These are phyloP conservation scores for Vinca minor DNA, from an alignment of 257 asterid genomes.

Conservation along the genomic window DNA sequence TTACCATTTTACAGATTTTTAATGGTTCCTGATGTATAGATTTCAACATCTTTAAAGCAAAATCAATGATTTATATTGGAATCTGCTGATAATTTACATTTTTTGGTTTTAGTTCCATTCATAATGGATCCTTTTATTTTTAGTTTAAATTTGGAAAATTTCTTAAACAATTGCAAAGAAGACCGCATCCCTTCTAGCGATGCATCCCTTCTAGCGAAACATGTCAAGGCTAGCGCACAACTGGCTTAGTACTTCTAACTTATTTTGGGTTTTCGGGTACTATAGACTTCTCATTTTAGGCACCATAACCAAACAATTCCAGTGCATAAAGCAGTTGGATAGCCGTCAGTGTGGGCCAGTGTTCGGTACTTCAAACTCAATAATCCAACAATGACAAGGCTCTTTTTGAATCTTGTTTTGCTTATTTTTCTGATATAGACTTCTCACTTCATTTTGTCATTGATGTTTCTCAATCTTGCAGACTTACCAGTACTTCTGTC, in stretches of 20 bases:
- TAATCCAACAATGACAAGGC: background rate
- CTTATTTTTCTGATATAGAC: background rate
- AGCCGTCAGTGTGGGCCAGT: too few species aligned
- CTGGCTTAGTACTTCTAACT: too few species aligned
- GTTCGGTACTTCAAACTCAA: too few species aligned
- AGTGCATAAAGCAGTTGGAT: too few species aligned
- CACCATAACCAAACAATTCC: too few species aligned
- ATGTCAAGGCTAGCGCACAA: too few species aligned
- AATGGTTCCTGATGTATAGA: conserved; percentile 15
- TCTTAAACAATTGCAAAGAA: too few species aligned
- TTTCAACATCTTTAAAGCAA: conserved; percentile 7
- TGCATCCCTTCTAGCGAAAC: too few species aligned
- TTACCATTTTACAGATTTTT: background rate
- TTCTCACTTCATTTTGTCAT: background rate
- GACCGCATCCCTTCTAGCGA: too few species aligned
- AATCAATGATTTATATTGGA: background rate
- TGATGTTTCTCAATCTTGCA: background rate
- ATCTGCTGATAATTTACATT: background rate
- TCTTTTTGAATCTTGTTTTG: background rate
- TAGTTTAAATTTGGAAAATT: too few species aligned
- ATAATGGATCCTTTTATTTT: background rate
- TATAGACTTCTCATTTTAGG: too few species aligned
- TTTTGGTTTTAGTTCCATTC: background rate
- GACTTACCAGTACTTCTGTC: background rate
- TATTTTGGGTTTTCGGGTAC: too few species aligned